These are phyloP conservation scores for Fusarium odoratissimum DNA, from an alignment of 2,329 filamentous ascomycete species.

Conservation along the genomic window DNA sequence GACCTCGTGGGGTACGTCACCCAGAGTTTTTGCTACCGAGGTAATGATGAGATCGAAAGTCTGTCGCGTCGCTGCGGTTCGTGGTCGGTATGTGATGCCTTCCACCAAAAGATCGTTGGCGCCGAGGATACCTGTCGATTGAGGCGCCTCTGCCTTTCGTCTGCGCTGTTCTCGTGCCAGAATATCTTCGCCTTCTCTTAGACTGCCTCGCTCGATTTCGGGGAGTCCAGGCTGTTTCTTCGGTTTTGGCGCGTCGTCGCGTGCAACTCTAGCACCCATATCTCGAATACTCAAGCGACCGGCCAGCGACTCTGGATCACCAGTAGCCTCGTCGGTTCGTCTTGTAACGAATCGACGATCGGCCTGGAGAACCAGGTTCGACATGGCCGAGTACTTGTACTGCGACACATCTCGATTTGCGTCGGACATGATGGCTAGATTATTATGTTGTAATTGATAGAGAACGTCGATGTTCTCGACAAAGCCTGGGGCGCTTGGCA, in stretches of 20 bases:
- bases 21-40: constrained; percentile 86
- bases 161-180: constrained; percentile 87
- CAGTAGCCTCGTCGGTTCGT: constrained; percentile 92
- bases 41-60: constrained; percentile 96
- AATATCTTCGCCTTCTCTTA: constrained; percentile 85
- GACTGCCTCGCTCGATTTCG: constrained; percentile 78
- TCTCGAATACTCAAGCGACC: constrained; percentile 93
- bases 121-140: constrained; percentile 81
- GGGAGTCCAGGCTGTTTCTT: constrained; percentile 78
- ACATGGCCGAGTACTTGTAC: constrained; percentile 99
- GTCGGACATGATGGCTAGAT: constrained; percentile 73
- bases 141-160: constrained; percentile 78
- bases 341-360: constrained; percentile 95
- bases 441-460: constrained; percentile 44
- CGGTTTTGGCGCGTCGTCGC: constrained; percentile 82
- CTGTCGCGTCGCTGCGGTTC: constrained; percentile 89
- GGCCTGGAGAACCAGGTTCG: constrained; percentile 99
- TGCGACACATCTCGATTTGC: constrained; percentile 87
- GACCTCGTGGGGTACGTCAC: constrained; percentile 92
- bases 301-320: constrained; percentile 96
- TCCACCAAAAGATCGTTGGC: constrained; percentile 89
- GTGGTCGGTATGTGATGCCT: constrained; percentile 89
- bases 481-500: constrained; percentile 50
- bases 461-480: constrained; percentile 53
- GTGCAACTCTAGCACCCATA: constrained; percentile 88